Conservation (phyloP, 768 basidiomycete genomes). For the Mycena olivaceomarginata region DNA sequence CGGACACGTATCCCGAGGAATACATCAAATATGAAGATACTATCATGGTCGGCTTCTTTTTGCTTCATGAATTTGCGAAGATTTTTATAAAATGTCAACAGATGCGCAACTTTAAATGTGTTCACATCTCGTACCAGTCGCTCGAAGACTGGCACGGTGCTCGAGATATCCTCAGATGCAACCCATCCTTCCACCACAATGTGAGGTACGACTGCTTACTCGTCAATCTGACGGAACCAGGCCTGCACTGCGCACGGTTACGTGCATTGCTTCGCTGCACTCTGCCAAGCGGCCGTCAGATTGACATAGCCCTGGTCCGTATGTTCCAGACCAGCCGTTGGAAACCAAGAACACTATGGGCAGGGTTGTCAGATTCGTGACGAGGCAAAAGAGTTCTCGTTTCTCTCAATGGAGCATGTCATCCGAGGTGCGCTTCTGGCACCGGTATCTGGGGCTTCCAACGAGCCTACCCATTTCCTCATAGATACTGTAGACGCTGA, state of each 20-base stretch:
- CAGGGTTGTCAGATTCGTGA: constrained; percentile 33
- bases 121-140: constrained; percentile 31
- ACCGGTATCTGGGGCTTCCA: neutral
- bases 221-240: constrained; percentile 19
- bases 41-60: no score
- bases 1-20: no score
- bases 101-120: no score
- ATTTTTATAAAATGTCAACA: no score
- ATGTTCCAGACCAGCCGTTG: constrained; percentile 32
- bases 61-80: no score
- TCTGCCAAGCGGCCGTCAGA: constrained; percentile 8
- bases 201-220: constrained; percentile 28
- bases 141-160: constrained; percentile 33
- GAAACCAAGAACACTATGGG: constrained; percentile 38
- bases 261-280: no score
- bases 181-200: no score
- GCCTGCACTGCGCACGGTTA: constrained; percentile 15
- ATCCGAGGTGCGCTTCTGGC: constrained; percentile 34
- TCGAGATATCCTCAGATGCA: constrained; percentile 38
- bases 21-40: no score
- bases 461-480: constrained; percentile 23
- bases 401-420: no score
- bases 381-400: constrained; percentile 21
- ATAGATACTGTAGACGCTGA: constrained; percentile 35
- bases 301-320: constrained; percentile 34